Conservation (phyloP, 2,329 filamentous ascomycete genomes). For the Apiospora koreana region DNA sequence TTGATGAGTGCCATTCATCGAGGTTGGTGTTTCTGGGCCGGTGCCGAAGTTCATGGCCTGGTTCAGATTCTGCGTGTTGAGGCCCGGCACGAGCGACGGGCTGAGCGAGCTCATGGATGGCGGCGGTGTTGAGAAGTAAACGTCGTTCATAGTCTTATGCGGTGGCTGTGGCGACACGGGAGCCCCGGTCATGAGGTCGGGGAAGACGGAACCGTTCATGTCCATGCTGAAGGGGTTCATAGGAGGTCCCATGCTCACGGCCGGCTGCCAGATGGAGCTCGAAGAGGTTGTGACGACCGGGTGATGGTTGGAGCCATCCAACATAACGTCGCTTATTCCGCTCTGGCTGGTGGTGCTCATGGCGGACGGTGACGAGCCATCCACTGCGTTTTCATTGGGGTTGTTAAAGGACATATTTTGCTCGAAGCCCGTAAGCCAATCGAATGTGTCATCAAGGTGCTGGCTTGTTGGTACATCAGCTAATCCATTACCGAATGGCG, state of each 20-base stretch:
- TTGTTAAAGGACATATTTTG: constrained; percentile 32
- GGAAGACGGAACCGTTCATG: constrained; percentile 71
- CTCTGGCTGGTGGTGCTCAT: constrained; percentile 95
- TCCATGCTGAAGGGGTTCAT: constrained; percentile 75
- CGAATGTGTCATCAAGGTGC: constrained; percentile 75
- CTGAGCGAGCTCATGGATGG: constrained; percentile 74
- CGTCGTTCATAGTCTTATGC: constrained; percentile 71
- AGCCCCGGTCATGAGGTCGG: constrained; percentile 71
- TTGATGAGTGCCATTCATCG: constrained; percentile 13
- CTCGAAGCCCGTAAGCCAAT: constrained; percentile 82
- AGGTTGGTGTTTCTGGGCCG: constrained; percentile 62
- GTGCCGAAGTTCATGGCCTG: constrained; percentile 64
- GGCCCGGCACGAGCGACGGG: constrained; percentile 68
- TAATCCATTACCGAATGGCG: constrained; percentile 59
- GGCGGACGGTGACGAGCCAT: constrained; percentile 92
- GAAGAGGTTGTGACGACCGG: constrained; percentile 52
- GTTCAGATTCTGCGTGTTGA: constrained; percentile 62
- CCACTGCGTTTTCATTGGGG: constrained; percentile 77
- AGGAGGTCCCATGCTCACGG: constrained; percentile 65
- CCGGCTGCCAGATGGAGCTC: constrained; percentile 68
- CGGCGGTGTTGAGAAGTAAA: constrained; percentile 78
- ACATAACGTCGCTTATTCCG: constrained; percentile 87
- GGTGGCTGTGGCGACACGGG: constrained; percentile 77
- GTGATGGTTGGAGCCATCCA: constrained; percentile 76
- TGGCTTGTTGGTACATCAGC: constrained; percentile 59